A percentile compares a stretch with the other conserved stretches of the same genome.
phyloP scores from a whole-genome alignment of 1,284 basidiomycete genomes.

The Retiboletus flavoniger region DNA sequence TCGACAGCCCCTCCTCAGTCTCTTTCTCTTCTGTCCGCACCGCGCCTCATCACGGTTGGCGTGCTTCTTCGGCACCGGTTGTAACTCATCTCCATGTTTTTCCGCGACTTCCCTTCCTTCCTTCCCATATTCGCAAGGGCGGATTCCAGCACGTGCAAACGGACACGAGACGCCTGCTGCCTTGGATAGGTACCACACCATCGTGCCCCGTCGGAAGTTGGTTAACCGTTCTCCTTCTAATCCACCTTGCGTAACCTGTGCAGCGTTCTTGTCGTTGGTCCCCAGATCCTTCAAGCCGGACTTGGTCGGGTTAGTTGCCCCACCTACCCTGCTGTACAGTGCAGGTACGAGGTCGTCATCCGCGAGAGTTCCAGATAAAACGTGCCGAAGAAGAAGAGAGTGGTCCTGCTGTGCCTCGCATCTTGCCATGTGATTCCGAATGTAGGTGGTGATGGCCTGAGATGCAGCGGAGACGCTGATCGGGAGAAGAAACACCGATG shows the following conservation, averaged over 20 bases:
- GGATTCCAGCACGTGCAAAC: constrained; percentile 67
- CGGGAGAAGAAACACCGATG: constrained; percentile 6
- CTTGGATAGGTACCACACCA: constrained; percentile 74
- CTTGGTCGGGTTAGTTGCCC: constrained; percentile 51
- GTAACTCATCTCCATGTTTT: constrained; percentile 12
- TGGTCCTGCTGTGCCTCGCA: constrained; percentile 69
- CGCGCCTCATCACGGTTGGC: constrained; percentile 41
- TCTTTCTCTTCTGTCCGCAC: constrained; percentile 72
- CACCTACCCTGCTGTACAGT: constrained; percentile 65
- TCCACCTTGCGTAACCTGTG: constrained; percentile 1
- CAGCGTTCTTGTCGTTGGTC: constrained; percentile 9
- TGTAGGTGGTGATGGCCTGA: constrained; percentile 76
- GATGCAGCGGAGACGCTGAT: constrained; percentile 68
- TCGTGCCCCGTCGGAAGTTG: constrained; percentile 75
- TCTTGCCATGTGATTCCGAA: constrained; percentile 66
- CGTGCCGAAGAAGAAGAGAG: constrained; percentile 69
- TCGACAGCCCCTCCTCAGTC: constrained; percentile 52
- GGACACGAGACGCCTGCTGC: constrained; percentile 73
- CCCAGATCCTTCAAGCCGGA: constrained; percentile 24
- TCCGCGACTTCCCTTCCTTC: constrained; percentile 40
- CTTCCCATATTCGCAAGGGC: constrained; percentile 63
- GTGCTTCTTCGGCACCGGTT: constrained; percentile 37
- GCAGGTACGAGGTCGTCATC: constrained; percentile 74
- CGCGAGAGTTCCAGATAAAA: constrained; percentile 62
- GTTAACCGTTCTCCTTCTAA: constrained; percentile 48